Evolutionary conservation across 495 filamentous ascomycete species (phyloP).

Genomic region (Letharia columbiana): DNA sequence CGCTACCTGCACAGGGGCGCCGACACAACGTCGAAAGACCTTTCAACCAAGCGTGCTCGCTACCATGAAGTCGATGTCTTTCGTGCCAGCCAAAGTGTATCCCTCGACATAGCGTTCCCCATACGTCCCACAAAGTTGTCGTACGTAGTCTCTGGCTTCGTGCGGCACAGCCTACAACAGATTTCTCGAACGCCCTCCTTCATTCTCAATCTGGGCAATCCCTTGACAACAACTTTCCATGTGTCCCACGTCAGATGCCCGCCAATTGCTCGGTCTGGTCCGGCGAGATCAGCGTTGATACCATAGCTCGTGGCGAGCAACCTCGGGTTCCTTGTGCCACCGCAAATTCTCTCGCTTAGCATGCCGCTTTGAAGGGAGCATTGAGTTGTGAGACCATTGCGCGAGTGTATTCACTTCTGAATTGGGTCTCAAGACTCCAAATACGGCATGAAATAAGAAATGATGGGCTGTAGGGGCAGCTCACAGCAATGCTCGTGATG

Average conservation of each 20-base stretch:
- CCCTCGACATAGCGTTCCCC: conserved; percentile 31
- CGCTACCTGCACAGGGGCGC: background rate
- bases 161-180: conserved; percentile 37
- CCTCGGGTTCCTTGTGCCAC: conserved; percentile 39
- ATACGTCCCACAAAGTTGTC: conserved; percentile 38
- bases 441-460: background rate
- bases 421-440: background rate
- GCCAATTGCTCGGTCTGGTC: conserved; percentile 27
- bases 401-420: background rate
- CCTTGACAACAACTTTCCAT: conserved; percentile 30
- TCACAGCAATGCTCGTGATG: conserved; percentile 31
- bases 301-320: conserved; percentile 33
- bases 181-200: conserved; percentile 31
- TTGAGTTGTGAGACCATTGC: background rate
- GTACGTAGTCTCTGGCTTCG: conserved; percentile 43
- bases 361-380: background rate
- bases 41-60: background rate
- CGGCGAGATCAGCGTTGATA: conserved; percentile 41
- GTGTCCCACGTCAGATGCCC: conserved; percentile 31
- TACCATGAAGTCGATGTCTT: background rate
- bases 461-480: background rate
- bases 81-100: conserved; percentile 2
- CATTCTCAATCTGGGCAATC: conserved; percentile 35
- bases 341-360: background rate
- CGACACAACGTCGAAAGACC: background rate